Evolutionary conservation across 75 land plant species (phyloP), one percentile per base, ranked within the genome.

Genomic region (Sequoiadendron giganteum): DNA sequence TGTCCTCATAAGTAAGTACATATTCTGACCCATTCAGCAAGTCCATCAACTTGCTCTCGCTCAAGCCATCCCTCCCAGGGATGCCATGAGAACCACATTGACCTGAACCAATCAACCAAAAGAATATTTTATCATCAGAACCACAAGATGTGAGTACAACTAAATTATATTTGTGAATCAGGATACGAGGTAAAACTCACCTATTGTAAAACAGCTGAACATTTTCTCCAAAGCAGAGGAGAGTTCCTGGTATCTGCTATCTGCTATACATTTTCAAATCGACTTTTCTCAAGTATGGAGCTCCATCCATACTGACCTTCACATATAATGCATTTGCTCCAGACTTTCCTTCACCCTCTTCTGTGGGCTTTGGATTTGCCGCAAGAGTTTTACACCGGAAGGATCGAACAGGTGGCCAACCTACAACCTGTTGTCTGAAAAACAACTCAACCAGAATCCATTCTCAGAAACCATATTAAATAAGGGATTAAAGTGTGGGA

Each of bases 241-340:
- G 28, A 94, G 92, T 87, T 92, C 85, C 78, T 93, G 72, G 85
- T 94, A 94, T 36, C 92, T 88, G n/a, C 28, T 94, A 94, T 36
- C 92, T 88, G n/a, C 28, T 52, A 87, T 93, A 90, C 55, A 87
- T 73, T 73, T 89, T 88, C 14, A 94, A 86, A 58, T 94, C 94
- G 0, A 94, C 93, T 77, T 94, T 94, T 68, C 95, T 83, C 15
- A 94, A 83, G 86, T 92, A 90, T 19, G 93, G 95, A 58, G 93
- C 95, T n/a, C 96, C 96, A 80, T 95, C 96, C 78, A 95, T 88
- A 15, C 91, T 90, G 73, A 92, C 96, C 87, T 95, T 95, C 76
- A 94, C 91, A 34, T 86, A 93, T 6, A 85, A 42, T 9, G 89
- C 89, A 54, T 40, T 52, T 10, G 45, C 7, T 15, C 72, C 85